Evolutionary conservation across 2,329 filamentous ascomycete species (phyloP).

Genomic region (Blastomyces parvus): DNA sequence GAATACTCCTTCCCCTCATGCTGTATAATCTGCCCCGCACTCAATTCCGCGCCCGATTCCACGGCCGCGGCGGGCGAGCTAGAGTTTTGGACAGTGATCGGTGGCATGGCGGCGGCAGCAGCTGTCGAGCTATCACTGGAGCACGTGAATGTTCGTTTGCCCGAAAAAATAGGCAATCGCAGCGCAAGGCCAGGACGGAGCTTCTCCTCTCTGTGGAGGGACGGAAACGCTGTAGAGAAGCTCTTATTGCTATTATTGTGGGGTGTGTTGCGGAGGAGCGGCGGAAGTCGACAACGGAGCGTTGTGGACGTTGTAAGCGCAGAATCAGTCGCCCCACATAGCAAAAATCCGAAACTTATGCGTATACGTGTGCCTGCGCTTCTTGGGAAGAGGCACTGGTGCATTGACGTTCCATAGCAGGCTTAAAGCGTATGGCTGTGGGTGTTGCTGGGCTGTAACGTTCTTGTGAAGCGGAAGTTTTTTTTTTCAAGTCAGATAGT

Average conservation of each 20-base stretch:
- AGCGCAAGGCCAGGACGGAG: not conserved
- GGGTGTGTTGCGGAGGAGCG: not conserved
- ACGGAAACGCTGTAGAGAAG: not conserved
- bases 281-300: not conserved
- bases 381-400: too few species aligned
- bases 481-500: too few species aligned
- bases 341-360: not conserved
- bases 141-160: not conserved
- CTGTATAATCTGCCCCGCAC: slow-evolving; percentile 23
- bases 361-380: not conserved
- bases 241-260: not conserved
- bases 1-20: slow-evolving; percentile 48
- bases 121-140: not conserved
- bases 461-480: not conserved
- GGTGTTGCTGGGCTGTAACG: not conserved
- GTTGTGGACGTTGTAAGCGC: not conserved
- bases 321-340: not conserved
- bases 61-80: not conserved
- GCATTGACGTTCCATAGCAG: not conserved
- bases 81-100: not conserved
- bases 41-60: slow-evolving; percentile 1
- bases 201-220: not conserved
- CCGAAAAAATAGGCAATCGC: not conserved
- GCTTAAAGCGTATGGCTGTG: too few species aligned
- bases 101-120: not conserved